Conservation (phyloP, 139 green algal species). For the Yamagishiella unicocca region DNA sequence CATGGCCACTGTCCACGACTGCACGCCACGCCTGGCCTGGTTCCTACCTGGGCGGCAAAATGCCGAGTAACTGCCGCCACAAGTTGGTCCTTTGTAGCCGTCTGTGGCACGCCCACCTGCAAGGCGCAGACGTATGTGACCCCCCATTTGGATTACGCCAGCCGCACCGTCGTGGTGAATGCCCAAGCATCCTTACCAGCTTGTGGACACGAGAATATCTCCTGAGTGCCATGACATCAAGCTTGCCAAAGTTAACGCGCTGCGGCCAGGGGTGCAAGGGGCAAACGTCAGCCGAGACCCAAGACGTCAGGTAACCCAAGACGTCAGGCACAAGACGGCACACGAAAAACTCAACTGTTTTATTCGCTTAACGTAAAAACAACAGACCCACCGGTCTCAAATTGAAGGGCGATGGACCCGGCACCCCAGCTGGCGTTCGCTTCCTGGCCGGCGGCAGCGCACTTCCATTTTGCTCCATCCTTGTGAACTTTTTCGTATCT, state of each 20-base stretch:
- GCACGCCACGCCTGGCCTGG: background rate
- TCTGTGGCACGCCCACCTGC: constrained; percentile 18
- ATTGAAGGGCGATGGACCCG: background rate
- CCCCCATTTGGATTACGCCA: background rate
- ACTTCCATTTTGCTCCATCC: constrained; percentile 12
- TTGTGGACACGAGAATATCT: constrained; percentile 42
- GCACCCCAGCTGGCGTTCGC: background rate
- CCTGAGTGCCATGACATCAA: constrained; percentile 25
- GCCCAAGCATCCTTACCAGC: constrained; percentile 19
- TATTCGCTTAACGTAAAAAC: no score
- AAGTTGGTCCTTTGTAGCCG: constrained; percentile 35
- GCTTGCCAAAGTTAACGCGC: constrained; percentile 47
- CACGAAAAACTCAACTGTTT: no score
- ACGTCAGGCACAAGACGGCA: no score
- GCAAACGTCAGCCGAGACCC: background rate
- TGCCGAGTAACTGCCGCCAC: constrained; percentile 41
- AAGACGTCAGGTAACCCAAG: background rate
- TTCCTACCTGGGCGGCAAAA: constrained; percentile 38
- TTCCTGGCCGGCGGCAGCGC: constrained; percentile 12
- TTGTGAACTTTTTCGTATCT: background rate
- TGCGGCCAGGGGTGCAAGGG: background rate
- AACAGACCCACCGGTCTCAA: constrained; percentile 7
- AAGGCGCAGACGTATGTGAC: background rate
- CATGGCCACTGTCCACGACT: background rate
- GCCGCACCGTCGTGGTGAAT: background rate